Conservation (phyloP, 805 yeast species). For the Candida ponderosae region DNA sequence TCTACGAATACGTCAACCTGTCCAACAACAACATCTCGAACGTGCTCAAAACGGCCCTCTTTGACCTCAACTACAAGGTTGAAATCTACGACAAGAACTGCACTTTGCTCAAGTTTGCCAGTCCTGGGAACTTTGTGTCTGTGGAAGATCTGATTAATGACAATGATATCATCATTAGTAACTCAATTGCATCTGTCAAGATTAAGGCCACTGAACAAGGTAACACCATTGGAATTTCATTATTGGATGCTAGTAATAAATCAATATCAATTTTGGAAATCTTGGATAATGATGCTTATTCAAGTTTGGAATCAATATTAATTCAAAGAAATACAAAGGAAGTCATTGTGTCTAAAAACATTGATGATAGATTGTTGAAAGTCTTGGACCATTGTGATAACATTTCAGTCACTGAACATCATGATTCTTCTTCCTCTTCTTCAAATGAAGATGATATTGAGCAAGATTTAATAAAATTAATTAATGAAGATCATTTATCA, state of each 20-base stretch:
- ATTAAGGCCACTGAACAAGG: constrained; percentile 25
- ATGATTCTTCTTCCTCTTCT: constrained; percentile 36
- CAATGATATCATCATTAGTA: constrained; percentile 29
- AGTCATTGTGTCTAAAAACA: constrained; percentile 47
- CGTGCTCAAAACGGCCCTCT: constrained; percentile 55
- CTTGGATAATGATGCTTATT: constrained; percentile 77
- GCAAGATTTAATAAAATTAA: constrained; percentile 67
- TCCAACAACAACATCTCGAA: constrained; percentile 67
- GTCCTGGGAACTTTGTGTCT: constrained; percentile 84
- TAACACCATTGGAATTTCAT: constrained; percentile 66
- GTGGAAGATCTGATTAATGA: constrained; percentile 62
- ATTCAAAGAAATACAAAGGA: constrained; percentile 90
- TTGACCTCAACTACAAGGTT: constrained; percentile 67
- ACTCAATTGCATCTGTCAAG: constrained; percentile 41
- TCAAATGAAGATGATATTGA: constrained; percentile 43
- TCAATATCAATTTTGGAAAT: constrained; percentile 71
- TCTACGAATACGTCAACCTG: constrained; percentile 59
- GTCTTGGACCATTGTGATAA: constrained; percentile 46
- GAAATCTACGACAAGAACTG: constrained; percentile 74
- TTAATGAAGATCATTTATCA: constrained; percentile 35
- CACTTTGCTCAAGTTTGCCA: constrained; percentile 50
- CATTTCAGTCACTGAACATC: constrained; percentile 40
- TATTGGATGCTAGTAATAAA: constrained; percentile 64
- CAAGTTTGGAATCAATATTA: constrained; percentile 78
- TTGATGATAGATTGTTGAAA: not conserved